Evolutionary conservation across 257 asterid species (phyloP), one percentile per base, ranked within the genome.

Genomic region (Nicotiana tabacum): DNA sequence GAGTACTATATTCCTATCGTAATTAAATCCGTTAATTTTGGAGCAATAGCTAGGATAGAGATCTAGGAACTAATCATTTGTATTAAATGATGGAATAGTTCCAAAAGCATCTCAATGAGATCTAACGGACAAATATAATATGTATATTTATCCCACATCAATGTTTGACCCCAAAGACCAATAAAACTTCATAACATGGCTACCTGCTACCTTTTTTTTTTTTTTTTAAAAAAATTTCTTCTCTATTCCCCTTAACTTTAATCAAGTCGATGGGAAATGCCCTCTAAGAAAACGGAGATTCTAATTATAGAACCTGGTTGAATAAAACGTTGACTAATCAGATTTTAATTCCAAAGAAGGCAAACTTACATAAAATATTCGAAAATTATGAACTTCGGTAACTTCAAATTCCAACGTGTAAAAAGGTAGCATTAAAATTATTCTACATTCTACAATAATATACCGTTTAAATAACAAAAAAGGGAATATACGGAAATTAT

Each of bases 21-120:
- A 69, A n/a, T 39, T 37, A n/a, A 69, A 69, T 39, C 33, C 33
- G 4, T 35, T 68, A 35, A 68, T 9, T n/a, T 69, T 69, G 56
- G 27, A 69, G 29, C 33, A 39, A 9, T n/a, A 69, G 33, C 77
- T 39, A n/a, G 43, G 43, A 21, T 68, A 15, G 30, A 68, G 77
- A 37, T 68, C 77, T 68, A 68, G 77, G 32, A 39, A 37, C 77
- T 39, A 39, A 69, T 69, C 77, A 69, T 69, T 69, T 69, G 18
- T 35, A 37, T 39, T 39, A 37, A 16, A 68, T 18, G 30, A 69
- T 39, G 27, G 10, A 53, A 37, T 69, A 53, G 57, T 53, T 53
- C 17, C 57, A 12, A 53, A 53, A 53, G 57, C 57, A 53, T 10
- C 18, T 53, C 57, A 53, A 53, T 13, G 57, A 53, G 57, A 53